Percentiles rank a stretch among this genome's conserved stretches.
Conservation (phyloP, 73 alveolate species). For the Paramecium primaurelia region DNA sequence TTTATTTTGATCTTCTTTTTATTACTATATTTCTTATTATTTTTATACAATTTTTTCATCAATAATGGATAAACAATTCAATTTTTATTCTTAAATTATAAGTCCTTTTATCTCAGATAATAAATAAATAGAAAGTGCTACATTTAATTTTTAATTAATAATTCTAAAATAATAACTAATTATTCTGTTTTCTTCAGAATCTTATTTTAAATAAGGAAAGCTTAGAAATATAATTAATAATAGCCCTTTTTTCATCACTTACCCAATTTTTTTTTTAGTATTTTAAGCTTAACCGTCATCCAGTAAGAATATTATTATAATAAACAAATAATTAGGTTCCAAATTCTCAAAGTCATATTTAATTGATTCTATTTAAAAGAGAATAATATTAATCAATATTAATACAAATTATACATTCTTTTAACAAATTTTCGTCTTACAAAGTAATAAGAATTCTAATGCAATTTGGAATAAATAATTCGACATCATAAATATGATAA, state of each 20-base stretch:
- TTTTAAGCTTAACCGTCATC: not conserved
- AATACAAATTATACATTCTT: not conserved
- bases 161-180: not conserved
- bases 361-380: not conserved
- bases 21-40: not conserved
- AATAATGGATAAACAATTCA: not conserved
- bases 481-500: not conserved
- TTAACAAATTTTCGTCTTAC: not conserved
- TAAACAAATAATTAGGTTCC: not conserved
- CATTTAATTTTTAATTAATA: not conserved
- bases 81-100: not conserved
- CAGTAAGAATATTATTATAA: not conserved
- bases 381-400: not conserved
- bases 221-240: not conserved
- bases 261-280: not conserved
- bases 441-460: not conserved
- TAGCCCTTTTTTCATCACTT: not conserved
- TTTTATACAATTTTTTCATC: not conserved
- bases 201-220: not conserved
- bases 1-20: not conserved
- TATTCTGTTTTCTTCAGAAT: not conserved
- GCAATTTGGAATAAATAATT: not conserved
- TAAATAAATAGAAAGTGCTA: not conserved
- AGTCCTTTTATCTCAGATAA: not conserved
- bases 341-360: not conserved